These are phyloP conservation scores for Penicillium expansum DNA, from an alignment of 2,329 filamentous ascomycete genomes.

Conservation along the genomic window DNA sequence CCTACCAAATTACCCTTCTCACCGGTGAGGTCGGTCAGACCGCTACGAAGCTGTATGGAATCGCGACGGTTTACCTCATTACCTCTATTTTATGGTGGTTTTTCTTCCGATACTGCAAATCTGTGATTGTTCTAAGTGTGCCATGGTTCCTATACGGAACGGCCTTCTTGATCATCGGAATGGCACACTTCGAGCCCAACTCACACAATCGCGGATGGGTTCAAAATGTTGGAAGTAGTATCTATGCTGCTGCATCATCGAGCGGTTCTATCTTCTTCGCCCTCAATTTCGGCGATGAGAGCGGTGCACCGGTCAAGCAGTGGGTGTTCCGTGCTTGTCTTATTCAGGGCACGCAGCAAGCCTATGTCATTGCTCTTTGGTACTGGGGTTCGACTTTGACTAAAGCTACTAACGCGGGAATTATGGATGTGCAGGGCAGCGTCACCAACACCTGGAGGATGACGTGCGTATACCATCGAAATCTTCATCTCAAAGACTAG, in stretches of 20 bases:
- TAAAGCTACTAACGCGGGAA: slow-evolving; percentile 43
- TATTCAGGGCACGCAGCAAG: slow-evolving; percentile 65
- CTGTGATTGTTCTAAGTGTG: slow-evolving; percentile 56
- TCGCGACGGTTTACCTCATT: slow-evolving; percentile 58
- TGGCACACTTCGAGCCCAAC: slow-evolving; percentile 55
- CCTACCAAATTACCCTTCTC: slow-evolving; percentile 66
- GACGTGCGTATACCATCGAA: slow-evolving; percentile 32
- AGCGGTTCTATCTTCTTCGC: slow-evolving; percentile 65
- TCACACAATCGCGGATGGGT: slow-evolving; percentile 50
- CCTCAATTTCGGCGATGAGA: slow-evolving; percentile 65
- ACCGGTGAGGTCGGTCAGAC: slow-evolving; percentile 61
- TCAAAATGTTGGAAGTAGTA: slow-evolving; percentile 59
- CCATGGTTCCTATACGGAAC: slow-evolving; percentile 63
- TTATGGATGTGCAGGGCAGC: slow-evolving; percentile 34
- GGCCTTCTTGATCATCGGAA: slow-evolving; percentile 62
- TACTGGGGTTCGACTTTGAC: slow-evolving; percentile 62
- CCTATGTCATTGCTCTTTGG: slow-evolving; percentile 64
- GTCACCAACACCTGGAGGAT: slow-evolving; percentile 47
- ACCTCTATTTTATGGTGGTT: slow-evolving; percentile 63
- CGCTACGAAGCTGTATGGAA: slow-evolving; percentile 58
- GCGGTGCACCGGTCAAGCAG: slow-evolving; percentile 59
- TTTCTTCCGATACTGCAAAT: slow-evolving; percentile 57
- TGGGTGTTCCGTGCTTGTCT: slow-evolving; percentile 67
- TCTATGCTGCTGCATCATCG: slow-evolving; percentile 62
- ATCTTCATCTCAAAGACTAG: background rate